These are phyloP conservation scores for Chaetothyriales sp. DNA, from an alignment of 2,329 filamentous ascomycete species.

Conservation along the genomic window DNA sequence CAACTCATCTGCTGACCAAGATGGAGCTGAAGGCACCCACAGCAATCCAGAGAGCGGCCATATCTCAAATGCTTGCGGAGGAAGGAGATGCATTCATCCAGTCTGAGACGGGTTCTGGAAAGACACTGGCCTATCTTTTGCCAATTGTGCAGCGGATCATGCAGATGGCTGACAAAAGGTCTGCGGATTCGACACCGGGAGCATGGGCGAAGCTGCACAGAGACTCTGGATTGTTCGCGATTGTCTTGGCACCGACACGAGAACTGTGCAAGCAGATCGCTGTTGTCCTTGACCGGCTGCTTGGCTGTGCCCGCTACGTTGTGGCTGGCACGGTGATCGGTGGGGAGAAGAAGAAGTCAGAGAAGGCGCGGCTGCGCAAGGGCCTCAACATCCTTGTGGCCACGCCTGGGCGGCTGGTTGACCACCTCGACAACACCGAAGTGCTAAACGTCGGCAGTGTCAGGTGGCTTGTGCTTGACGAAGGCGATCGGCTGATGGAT, in stretches of 20 bases:
- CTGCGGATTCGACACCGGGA: constrained; percentile 28
- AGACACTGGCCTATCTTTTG: constrained; percentile 88
- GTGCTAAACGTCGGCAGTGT: constrained; percentile 77
- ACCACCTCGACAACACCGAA: constrained; percentile 86
- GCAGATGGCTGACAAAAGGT: constrained; percentile 40
- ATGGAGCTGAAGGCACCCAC: constrained; percentile 82
- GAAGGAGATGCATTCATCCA: constrained; percentile 90
- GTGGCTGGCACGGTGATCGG: constrained; percentile 73
- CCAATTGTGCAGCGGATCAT: constrained; percentile 83
- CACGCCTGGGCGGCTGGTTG: constrained; percentile 76
- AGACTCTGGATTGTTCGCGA: constrained; percentile 79
- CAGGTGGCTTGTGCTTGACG: constrained; percentile 84
- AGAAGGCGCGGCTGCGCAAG: constrained; percentile 86
- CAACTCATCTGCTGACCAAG: constrained; percentile 69
- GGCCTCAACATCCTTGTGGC: constrained; percentile 92
- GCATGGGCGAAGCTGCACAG: constrained; percentile 45
- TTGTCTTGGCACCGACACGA: constrained; percentile 83
- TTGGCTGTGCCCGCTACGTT: constrained; percentile 85
- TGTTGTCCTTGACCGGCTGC: constrained; percentile 64
- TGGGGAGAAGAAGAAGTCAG: constrained; percentile 60
- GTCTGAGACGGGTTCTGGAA: constrained; percentile 92
- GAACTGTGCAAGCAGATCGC: constrained; percentile 92
- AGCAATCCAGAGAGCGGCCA: constrained; percentile 80
- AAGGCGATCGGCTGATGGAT: constrained; percentile 97
- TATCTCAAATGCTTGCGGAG: constrained; percentile 62